A percentile compares a stretch with the other conserved stretches of the same genome.
These are phyloP conservation scores for Penstemon barbatus DNA, from an alignment of 257 asterid genomes.

Conservation along the genomic window DNA sequence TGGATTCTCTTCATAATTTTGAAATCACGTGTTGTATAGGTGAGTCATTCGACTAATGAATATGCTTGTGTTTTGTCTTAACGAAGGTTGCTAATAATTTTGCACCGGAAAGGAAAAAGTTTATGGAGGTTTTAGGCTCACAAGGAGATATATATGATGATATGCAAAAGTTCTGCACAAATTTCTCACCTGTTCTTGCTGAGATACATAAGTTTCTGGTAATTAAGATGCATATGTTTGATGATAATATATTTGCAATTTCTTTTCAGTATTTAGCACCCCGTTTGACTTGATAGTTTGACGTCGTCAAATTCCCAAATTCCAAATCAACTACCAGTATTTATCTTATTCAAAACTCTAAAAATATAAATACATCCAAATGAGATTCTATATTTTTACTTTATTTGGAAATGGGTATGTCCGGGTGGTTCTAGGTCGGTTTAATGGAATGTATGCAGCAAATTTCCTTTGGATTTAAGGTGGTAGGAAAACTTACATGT, in stretches of 20 bases:
- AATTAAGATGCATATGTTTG: conserved; percentile 8
- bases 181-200: conserved; percentile 55
- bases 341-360: no score
- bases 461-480: no score
- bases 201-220: conserved; percentile 75
- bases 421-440: no score
- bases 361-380: no score
- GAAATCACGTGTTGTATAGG: no score
- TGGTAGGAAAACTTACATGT: no score
- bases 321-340: no score
- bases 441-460: no score
- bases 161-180: conserved; percentile 52
- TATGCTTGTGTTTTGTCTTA: not conserved
- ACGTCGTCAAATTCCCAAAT: not conserved
- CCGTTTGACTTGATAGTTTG: not conserved
- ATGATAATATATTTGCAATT: not conserved
- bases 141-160: conserved; percentile 44
- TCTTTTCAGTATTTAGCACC: not conserved
- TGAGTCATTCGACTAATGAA: not conserved
- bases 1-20: not conserved
- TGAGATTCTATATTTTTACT: no score
- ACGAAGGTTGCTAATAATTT: conserved; percentile 66
- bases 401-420: no score
- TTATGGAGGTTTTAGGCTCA: conserved; percentile 66
- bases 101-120: conserved; percentile 75